These are phyloP conservation scores for Metarhizium rileyi DNA, from an alignment of 2,329 filamentous ascomycete genomes.

Conservation along the genomic window DNA sequence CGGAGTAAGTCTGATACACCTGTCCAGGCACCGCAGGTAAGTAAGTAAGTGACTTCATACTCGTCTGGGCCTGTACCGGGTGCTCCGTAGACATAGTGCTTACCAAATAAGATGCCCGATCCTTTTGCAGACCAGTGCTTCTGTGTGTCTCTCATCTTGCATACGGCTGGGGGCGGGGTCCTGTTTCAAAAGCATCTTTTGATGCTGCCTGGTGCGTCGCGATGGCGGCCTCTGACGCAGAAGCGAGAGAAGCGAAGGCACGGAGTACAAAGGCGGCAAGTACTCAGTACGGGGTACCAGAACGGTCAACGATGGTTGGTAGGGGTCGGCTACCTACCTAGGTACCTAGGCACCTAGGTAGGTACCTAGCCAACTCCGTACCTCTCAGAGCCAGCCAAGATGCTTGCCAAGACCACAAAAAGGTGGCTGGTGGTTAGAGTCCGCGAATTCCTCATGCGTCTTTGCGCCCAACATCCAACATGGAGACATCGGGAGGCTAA, in stretches of 20 bases:
- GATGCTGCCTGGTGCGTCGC: not conserved
- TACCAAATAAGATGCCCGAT: too few relatives aligned
- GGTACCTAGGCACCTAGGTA: too few relatives aligned
- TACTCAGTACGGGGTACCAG: not conserved
- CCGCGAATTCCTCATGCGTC: not conserved
- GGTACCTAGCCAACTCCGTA: too few relatives aligned
- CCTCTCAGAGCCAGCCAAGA: too few relatives aligned
- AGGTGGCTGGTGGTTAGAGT: not conserved
- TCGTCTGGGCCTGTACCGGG: too few relatives aligned
- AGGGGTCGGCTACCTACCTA: too few relatives aligned
- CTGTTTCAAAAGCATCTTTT: not conserved
- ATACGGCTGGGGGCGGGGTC: not conserved
- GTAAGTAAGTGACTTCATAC: too few relatives aligned
- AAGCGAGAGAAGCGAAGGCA: not conserved
- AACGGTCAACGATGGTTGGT: too few relatives aligned
- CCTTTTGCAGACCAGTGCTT: not conserved
- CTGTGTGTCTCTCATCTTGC: not conserved
- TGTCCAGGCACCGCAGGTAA: too few relatives aligned
- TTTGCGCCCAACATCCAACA: not conserved
- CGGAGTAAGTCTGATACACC: too few relatives aligned
- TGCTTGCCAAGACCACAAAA: not conserved
- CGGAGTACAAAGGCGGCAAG: not conserved
- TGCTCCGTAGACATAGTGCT: too few relatives aligned
- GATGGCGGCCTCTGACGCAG: not conserved
- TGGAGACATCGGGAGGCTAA: not conserved